phyloP scores from a whole-genome alignment of 2,329 filamentous ascomycete species.

The Colletotrichum tamarilloi region DNA sequence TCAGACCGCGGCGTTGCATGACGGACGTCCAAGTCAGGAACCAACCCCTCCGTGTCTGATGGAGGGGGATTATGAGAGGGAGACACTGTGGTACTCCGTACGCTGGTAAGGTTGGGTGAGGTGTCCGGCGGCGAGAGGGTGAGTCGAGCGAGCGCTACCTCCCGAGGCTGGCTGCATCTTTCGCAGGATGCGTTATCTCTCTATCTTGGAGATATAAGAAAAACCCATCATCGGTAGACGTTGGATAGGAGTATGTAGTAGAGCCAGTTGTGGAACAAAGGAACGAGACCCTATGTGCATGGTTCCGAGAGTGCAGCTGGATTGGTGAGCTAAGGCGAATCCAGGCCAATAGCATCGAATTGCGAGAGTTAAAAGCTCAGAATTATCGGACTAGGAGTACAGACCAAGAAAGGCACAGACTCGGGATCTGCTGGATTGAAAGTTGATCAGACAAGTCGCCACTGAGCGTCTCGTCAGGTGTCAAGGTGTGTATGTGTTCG shows the following conservation, averaged over 20 bases:
- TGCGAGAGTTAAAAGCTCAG: background rate
- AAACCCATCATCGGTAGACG: background rate
- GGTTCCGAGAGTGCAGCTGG: slow-evolving; percentile 2
- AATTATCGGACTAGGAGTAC: background rate
- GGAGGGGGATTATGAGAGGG: background rate
- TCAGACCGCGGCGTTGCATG: background rate
- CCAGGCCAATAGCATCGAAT: slow-evolving; percentile 15
- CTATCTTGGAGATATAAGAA: background rate
- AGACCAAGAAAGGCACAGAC: slow-evolving; percentile 12
- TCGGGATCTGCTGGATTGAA: background rate
- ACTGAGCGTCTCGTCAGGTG: slow-evolving; percentile 1
- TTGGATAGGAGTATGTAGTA: background rate
- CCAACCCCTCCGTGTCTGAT: slow-evolving; percentile 29
- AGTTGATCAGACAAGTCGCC: slow-evolving; percentile 25
- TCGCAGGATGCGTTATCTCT: background rate
- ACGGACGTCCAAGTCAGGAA: slow-evolving; percentile 21
- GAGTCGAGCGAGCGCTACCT: background rate
- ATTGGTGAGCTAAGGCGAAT: slow-evolving; percentile 9
- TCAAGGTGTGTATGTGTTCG: background rate
- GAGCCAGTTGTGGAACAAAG: slow-evolving; percentile 8
- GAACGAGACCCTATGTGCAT: slow-evolving; percentile 31
- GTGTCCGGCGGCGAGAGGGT: background rate
- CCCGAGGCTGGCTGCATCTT: background rate
- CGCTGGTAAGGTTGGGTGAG: background rate
- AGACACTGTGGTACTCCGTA: background rate